Evolutionary conservation across 2,329 filamentous ascomycete species (phyloP), one percentile per base, ranked within the genome.

Genomic region (Pseudohalonectria lignicola): DNA sequence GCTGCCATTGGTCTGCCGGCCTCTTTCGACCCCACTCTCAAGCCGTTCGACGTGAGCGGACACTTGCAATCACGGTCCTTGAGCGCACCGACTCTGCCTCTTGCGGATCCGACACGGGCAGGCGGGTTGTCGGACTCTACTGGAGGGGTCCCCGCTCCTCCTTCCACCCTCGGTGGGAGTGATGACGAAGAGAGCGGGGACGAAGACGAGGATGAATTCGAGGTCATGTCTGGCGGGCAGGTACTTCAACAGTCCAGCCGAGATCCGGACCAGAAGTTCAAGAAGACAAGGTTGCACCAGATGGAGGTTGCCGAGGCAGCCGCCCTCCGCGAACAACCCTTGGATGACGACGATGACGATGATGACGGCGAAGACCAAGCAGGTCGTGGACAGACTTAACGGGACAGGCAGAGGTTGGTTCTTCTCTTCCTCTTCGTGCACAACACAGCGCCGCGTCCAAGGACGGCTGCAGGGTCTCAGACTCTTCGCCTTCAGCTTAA

Each of bases 21-120:
- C 3, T 59, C 66, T 18, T 81, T 78, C 44, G 76, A 81, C 44
- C 75, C 76, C 1, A 79, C 74, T 2, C 68, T 80, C 46, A 79
- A 77, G 46, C 70, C 72, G 0, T 59, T 73, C 34, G 61, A 66
- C 35, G 39, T 47, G 3, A 47, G 51, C 16, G 35, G 41, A 19
- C 35, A 37, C 15, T 34, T 47, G 19, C 41, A 42, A 9, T 43
- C 43, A 2, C 42, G 43, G n/a, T 4, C 36, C 40, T 31, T 31
- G 4, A 46, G 41, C 3, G 39, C 43, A 12, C 43, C 41, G 1
- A 46, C 46, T 7, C 46, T 43, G 3, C 40, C 39, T 4, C 36
- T 44, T 15, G 33, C 37, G 8, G 20, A 34, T 2, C 26, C 39
- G 12, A 42, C 45, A 1, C 18, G 20, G 37, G 12, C 34, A 18